Base-by-base conservation (phyloP, 441 rosid genomes). In the Erodium texanum region DNA sequence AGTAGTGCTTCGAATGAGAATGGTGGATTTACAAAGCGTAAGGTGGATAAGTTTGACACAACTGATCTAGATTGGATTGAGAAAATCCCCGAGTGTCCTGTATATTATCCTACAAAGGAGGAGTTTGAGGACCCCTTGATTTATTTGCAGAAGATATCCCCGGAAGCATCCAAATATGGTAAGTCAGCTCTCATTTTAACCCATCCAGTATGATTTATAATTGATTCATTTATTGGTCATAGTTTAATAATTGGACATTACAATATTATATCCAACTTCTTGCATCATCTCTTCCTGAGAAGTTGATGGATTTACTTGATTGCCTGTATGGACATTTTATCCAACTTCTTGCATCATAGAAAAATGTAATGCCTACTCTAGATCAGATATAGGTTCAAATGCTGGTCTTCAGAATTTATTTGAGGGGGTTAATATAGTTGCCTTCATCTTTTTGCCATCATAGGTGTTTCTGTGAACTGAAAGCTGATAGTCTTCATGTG, bases 151-250 rank as follows among this genome's bases (percentile, higher is more conserved):
- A 89, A 86, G 86, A 91, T 96, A 71, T 93, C 91, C 66, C 97
- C 94, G 32, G 94, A 90, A 76, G 99, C 99, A 79, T 93, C 97
- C 36, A 87, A 78, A 87, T 88, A 86, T 79, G 99, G 99, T 93
- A 93, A 20, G 59, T 71, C 34, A 24, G 5, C 18, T 56, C 15
- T 36, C 2, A 20, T 16, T 50, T 67, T 62, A 34, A 10, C 5
- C 34, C 43, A 1, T 29, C 32, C 12, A 3, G 62, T 23, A 5
- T 11, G 34, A 61, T 54, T 58, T 61, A 61, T 5, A 24, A 20
- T 22, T 22, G 3, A 10, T 20, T 24, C 14, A 61, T 61, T 61
- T 61, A 61, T 61, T 61, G 16, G 8, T 18, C 34, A 12, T 23
- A 61, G 16, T 61, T 23, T 58, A 14, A 5, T 23, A n/a, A n/a